Base-by-base conservation (phyloP, 2,329 filamentous ascomycete genomes). In the Dryadomyces quercivorus region DNA sequence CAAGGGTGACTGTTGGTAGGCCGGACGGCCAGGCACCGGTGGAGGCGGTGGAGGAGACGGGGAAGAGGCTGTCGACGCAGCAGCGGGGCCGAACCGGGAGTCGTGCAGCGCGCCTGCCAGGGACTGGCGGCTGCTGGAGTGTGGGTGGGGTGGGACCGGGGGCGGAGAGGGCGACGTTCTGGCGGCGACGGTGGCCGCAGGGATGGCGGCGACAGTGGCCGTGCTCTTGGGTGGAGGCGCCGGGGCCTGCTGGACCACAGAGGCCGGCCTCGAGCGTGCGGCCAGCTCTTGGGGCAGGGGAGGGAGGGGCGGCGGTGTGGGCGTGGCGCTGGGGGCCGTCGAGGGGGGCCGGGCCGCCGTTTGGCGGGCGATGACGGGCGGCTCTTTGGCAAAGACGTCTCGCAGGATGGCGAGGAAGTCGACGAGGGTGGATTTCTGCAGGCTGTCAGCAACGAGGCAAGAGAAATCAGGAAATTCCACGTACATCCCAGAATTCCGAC, bases 301-400 rank as follows among this genome's bases (percentile, higher is more conserved):
- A 56, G 86, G 86, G n/a, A 86, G 69, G 13, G 84, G 82, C 36
- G 86, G 85, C 50, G 83, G 81, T 55, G 74, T 71, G 31, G 65
- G 60, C 16, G 60, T 56, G 9, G 51, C n/a, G 2, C 20, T 10
- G 51, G 58, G 47, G 1, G 49, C 47, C 47, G 64, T 64, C 22
- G 68, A 62, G 44, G 68, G 67, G 52, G 59, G 68, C 65, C 42
- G 55, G 8, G 10, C 71, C 60, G 75, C 72, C 62, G 77, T 76
- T 59, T 82, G 82, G 61, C 82, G 84, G 38, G 90, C 82, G 57
- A 93, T 82, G 4, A 97, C 88, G 0, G 93, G 93, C 9, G 93
- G 93, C 63, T 98, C 93, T 69, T 94, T 95, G 42, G 90, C 85
- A 65, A 98, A 98, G 21, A 97, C 76, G 53, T 93, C 88, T 60